phyloP scores from a whole-genome alignment of 495 filamentous ascomycete genomes.

The Hypoxylon rickii region DNA sequence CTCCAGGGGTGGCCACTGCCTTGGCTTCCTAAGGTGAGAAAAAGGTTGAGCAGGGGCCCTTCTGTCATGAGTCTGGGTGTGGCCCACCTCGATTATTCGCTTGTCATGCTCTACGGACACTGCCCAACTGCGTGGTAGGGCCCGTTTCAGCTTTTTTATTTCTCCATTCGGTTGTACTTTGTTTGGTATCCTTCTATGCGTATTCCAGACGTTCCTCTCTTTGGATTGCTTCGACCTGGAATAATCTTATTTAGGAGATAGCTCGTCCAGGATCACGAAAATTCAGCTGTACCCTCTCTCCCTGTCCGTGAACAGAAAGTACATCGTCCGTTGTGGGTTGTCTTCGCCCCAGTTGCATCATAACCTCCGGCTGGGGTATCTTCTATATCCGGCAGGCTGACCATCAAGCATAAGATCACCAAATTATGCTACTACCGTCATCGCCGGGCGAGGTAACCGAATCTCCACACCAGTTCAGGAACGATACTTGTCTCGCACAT shows the following conservation, averaged over 20 bases:
- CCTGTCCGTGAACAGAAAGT: conserved; percentile 44
- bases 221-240: conserved; percentile 36
- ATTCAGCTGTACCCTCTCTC: conserved; percentile 34
- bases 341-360: conserved; percentile 56
- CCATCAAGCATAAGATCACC: conserved; percentile 62
- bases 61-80: conserved; percentile 39
- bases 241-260: conserved; percentile 47
- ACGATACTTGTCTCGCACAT: conserved; percentile 55
- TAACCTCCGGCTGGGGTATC: conserved; percentile 50
- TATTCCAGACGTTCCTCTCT: conserved; percentile 47
- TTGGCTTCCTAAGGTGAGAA: conserved; percentile 36
- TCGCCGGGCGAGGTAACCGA: conserved; percentile 51
- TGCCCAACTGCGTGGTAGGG: conserved; percentile 53
- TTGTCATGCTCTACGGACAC: conserved; percentile 49
- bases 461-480: conserved; percentile 53
- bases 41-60: conserved; percentile 39
- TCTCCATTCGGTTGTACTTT: conserved; percentile 47
- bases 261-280: conserved; percentile 38
- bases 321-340: conserved; percentile 41
- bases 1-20: conserved; percentile 41
- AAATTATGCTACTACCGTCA: conserved; percentile 61
- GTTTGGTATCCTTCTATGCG: conserved; percentile 53
- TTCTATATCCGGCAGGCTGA: conserved; percentile 56
- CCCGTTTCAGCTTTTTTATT: conserved; percentile 54
- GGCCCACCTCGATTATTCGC: conserved; percentile 45